phyloP scores from a whole-genome alignment of 2,329 filamentous ascomycete species.

The Fusarium veterinarium region DNA sequence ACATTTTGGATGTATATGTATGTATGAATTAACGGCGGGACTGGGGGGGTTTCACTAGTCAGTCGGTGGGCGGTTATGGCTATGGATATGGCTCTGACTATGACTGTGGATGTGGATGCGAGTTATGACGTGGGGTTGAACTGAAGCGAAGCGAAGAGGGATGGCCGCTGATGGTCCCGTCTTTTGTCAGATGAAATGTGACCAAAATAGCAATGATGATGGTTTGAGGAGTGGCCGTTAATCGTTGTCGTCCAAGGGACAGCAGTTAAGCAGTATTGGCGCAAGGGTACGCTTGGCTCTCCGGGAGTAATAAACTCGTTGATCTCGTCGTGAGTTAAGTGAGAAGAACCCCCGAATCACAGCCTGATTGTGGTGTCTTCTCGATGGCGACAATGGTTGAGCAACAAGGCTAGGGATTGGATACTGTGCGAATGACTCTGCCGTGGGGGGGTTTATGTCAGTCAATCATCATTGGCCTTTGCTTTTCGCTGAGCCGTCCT shows the following conservation, averaged over 20 bases:
- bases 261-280: background rate
- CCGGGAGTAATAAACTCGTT: background rate
- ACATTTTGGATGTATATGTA: slow-evolving; percentile 44
- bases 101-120: background rate
- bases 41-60: slow-evolving; percentile 18
- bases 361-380: slow-evolving; percentile 11
- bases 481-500: slow-evolving; percentile 3
- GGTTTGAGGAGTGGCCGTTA: background rate
- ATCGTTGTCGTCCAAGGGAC: background rate
- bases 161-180: slow-evolving; percentile 20
- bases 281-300: background rate
- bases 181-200: slow-evolving; percentile 20
- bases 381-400: slow-evolving; percentile 2
- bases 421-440: slow-evolving; percentile 33
- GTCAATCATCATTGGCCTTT: slow-evolving; percentile 28
- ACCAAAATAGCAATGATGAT: slow-evolving; percentile 3
- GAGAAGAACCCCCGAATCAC: slow-evolving; percentile 11
- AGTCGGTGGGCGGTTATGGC: slow-evolving; percentile 29
- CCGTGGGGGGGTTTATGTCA: slow-evolving; percentile 32
- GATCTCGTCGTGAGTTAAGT: slow-evolving; percentile 18
- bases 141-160: slow-evolving; percentile 19
- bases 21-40: slow-evolving; percentile 22
- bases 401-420: background rate
- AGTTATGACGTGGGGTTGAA: slow-evolving; percentile 35
- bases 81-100: background rate